Evolutionary conservation across 139 green algal species (phyloP), one percentile per base, ranked within the genome.

Genomic region (Nannochloris sp.): DNA sequence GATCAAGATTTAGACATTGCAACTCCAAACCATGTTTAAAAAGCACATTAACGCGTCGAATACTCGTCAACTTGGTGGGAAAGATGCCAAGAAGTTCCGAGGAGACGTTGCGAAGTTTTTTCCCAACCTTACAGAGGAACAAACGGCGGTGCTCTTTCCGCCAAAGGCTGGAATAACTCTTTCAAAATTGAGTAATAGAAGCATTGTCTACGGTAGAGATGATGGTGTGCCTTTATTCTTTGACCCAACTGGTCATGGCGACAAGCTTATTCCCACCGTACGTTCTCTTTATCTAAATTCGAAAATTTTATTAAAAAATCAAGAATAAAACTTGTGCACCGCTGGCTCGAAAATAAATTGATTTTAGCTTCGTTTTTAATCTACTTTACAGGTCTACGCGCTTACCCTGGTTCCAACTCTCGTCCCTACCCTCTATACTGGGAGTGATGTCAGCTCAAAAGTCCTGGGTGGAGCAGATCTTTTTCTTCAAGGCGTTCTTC

Each of bases 211-310:
- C 33, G 47, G 46, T 1, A 19, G 54, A 8, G 60, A 70, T 1
- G 71, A 68, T 24, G 64, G 64, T 29, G 51, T 60, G 27, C 71
- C 71, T 23, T 44, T 73, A 8, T 74, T 78, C 31, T 78, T 78
- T 31, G 71, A 78, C 25, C 71, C 71, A 4, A 69, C 60, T 8
- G 71, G 65, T 30, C 47, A 56, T 23, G 47, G 47, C 8, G 60
- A 70, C n/a, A 24, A 25, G 14, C 38, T 78, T 37, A 59, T 78
- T 23, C 71, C 71, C 33, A 78, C 71, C 34, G 71, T 72, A 51
- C 45, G 60, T 12, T 13, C 12, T 15, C 30, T 29, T 31, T 67
- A 13, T 32, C 44, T 30, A 54, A 42, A 33, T n/a, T 9, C 35
- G 12, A 59, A 42, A 59, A 42, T 33, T 59, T 12, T 29, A 32